These are phyloP conservation scores for Strobilomyces confusus DNA, from an alignment of 768 basidiomycete species.

Conservation along the genomic window DNA sequence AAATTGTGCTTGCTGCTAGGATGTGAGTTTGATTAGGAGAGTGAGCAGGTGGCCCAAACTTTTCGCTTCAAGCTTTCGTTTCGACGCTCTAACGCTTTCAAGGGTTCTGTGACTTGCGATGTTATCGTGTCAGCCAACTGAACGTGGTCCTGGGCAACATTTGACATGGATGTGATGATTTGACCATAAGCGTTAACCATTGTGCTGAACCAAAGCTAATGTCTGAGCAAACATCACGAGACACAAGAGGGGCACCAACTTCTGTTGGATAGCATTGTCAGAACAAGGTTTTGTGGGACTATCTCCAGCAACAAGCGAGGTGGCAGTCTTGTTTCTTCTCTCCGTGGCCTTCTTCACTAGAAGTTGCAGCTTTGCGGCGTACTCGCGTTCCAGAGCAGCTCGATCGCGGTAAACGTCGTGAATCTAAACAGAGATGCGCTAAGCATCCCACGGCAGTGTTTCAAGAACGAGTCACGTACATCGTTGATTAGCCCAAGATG, in stretches of 20 bases:
- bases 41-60: conserved; percentile 30
- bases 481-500: conserved; percentile 64
- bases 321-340: conserved; percentile 59
- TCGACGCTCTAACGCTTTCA: conserved; percentile 56
- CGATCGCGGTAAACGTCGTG: conserved; percentile 70
- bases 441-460: neutral
- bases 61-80: conserved; percentile 69
- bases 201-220: conserved; percentile 45
- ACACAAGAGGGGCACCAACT: conserved; percentile 36
- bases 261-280: conserved; percentile 48
- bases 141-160: conserved; percentile 65
- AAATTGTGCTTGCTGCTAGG: conserved; percentile 56
- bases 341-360: conserved; percentile 66
- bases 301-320: conserved; percentile 56
- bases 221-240: conserved; percentile 10
- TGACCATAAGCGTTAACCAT: conserved; percentile 67
- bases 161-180: conserved; percentile 57
- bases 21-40: conserved; percentile 8
- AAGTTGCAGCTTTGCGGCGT: conserved; percentile 64
- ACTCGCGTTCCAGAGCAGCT: conserved; percentile 71
- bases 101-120: conserved; percentile 58
- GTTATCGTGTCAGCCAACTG: conserved; percentile 59
- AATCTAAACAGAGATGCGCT: conserved; percentile 42
- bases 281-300: conserved; percentile 64
- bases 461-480: conserved; percentile 38